phyloP scores from a whole-genome alignment of 192 early-diverging fungal genomes.

The Coemansia sp. region DNA sequence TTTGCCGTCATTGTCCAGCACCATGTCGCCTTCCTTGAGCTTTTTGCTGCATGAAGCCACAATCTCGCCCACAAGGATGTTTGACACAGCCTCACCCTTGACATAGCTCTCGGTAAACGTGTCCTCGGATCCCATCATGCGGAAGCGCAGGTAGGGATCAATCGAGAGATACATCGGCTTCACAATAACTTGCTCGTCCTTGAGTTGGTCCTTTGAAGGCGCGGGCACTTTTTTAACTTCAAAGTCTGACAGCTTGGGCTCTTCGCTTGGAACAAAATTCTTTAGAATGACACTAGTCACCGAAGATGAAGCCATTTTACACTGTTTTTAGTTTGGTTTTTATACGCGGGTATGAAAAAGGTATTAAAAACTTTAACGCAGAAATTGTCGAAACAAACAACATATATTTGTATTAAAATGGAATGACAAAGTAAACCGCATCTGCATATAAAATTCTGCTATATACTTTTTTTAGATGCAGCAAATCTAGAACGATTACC shows the following conservation, averaged over 20 bases:
- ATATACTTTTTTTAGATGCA: too few relatives aligned
- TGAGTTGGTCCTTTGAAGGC: slow-evolving; percentile 17
- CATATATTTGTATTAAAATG: too few relatives aligned
- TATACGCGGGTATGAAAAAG: too few relatives aligned
- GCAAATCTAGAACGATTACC: background rate
- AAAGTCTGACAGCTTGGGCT: background rate
- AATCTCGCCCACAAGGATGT: slow-evolving; percentile 62
- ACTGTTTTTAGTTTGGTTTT: background rate
- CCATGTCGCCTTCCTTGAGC: slow-evolving; percentile 69
- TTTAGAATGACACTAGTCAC: slow-evolving; percentile 25
- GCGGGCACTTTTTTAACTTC: slow-evolving; percentile 1
- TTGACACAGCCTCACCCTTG: slow-evolving; percentile 60
- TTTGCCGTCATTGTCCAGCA: slow-evolving; percentile 74
- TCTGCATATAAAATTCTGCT: too few relatives aligned
- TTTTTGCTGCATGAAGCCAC: slow-evolving; percentile 61
- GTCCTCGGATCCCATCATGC: slow-evolving; percentile 61
- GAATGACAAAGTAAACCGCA: too few relatives aligned
- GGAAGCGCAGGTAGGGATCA: slow-evolving; percentile 73
- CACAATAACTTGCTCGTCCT: slow-evolving; percentile 39
- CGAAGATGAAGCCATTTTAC: slow-evolving; percentile 8
- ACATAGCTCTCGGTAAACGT: slow-evolving; percentile 62
- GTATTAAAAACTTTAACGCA: too few relatives aligned
- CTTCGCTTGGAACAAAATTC: slow-evolving; percentile 15
- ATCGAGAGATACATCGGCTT: slow-evolving; percentile 67
- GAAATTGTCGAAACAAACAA: too few relatives aligned